Conservation (phyloP, 1,139 yeast species). For the Candida sp. region DNA sequence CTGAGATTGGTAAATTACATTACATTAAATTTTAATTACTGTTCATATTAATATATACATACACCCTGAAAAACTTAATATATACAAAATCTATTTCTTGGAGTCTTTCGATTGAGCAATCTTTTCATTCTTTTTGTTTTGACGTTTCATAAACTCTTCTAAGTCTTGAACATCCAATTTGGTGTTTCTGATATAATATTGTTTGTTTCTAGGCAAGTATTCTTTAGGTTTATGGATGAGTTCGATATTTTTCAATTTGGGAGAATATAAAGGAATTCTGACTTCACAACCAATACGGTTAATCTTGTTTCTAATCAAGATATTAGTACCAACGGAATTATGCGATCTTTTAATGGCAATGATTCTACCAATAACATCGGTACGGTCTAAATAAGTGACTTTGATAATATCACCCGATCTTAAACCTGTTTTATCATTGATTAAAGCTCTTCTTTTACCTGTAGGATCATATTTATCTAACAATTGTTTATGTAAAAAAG, state of each 20-base stretch:
- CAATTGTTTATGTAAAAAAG: conserved; percentile 47
- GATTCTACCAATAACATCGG: conserved; percentile 73
- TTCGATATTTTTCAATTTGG: conserved; percentile 72
- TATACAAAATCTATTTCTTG: too few relatives aligned
- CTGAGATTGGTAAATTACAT: too few relatives aligned
- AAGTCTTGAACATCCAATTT: conserved; percentile 81
- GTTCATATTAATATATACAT: too few relatives aligned
- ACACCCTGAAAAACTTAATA: not conserved
- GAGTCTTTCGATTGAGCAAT: too few relatives aligned
- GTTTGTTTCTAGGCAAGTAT: conserved; percentile 74
- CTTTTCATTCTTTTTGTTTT: conserved; percentile 11
- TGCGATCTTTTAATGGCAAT: conserved; percentile 65
- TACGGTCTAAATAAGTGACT: conserved; percentile 66
- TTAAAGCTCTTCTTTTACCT: conserved; percentile 67
- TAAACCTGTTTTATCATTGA: conserved; percentile 50
- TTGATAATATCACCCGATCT: conserved; percentile 82
- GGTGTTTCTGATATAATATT: conserved; percentile 81
- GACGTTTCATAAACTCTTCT: conserved; percentile 41
- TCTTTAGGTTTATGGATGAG: conserved; percentile 67
- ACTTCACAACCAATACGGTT: conserved; percentile 79
- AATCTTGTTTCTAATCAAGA: conserved; percentile 75
- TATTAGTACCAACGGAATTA: conserved; percentile 64
- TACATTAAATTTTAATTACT: too few relatives aligned
- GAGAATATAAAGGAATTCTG: conserved; percentile 76
- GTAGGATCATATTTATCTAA: conserved; percentile 63